Evolutionary conservation across 2,329 filamentous ascomycete genomes (phyloP).

Genomic region (Fusarium pseudoanthophilum): DNA sequence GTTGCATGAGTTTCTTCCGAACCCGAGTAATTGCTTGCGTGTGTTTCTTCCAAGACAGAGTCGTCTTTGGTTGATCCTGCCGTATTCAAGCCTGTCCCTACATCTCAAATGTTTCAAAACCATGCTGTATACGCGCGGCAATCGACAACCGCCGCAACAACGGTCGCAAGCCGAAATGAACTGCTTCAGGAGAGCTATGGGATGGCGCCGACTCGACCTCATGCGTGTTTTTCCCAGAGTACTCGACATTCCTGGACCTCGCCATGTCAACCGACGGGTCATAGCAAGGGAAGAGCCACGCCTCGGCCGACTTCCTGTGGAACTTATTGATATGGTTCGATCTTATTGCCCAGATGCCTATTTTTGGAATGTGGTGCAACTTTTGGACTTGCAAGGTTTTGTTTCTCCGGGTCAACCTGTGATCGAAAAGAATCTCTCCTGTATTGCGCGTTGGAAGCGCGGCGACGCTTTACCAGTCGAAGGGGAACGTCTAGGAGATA

Average conservation of each 20-base stretch:
- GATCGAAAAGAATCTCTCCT: not conserved
- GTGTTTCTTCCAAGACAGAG: no score
- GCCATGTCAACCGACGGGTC: no score
- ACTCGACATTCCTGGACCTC: not conserved
- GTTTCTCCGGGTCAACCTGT: not conserved
- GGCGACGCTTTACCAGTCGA: not conserved
- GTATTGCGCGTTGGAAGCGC: not conserved
- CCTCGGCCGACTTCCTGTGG: not conserved
- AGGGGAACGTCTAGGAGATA: no score
- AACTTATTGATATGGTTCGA: not conserved
- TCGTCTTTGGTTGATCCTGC: not conserved
- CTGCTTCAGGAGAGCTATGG: not conserved
- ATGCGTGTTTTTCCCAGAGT: not conserved
- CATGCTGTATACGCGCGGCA: no score
- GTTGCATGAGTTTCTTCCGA: rapidly evolving
- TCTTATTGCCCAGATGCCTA: not conserved
- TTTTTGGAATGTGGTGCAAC: not conserved
- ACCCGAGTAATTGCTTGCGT: not conserved
- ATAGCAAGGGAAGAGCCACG: not conserved
- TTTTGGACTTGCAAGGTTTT: not conserved
- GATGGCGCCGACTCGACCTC: not conserved
- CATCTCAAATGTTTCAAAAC: not conserved
- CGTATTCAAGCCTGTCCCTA: not conserved
- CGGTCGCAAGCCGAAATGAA: not conserved
- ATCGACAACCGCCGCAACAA: no score